Evolutionary conservation across 306 rosid species (phyloP), one percentile per base, ranked within the genome.

Genomic region (Abrus precatorius): DNA sequence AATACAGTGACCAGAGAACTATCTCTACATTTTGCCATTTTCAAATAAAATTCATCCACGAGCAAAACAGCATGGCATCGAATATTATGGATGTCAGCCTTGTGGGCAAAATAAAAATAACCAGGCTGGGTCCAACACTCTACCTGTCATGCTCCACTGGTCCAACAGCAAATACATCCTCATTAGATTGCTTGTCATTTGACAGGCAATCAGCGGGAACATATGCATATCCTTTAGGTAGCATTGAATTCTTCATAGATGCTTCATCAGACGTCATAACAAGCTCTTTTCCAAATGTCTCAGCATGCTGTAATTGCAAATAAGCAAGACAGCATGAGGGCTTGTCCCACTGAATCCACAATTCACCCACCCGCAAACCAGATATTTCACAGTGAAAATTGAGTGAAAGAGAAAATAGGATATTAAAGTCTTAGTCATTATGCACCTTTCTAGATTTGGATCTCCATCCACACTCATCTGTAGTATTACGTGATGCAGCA

Each of bases 221-320:
- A 82, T 96, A 96, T 34, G 92, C 93, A 86, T 96, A 96, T 71
- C 97, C 97, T 81, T 96, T 96, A 34, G 99, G 99, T 74, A 96
- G 82, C 83, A 13, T 88, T 82, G 89, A 89, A 80, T 96, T 96
- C 88, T 91, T 96, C 93, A 96, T 85, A 7, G 97, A 89, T 29
- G 99, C 99, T 87, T 96, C 97, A 78, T 96, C 99, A 12, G 98
- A 96, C 5, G 99, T 96, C 99, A 96, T 96, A 55, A 93, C 91
- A 72, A 96, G 85, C 86, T 96, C 99, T 80, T 92, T 96, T 64
- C 89, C 97, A 82, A 96, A 92, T 12, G 93, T 86, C 77, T 96
- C 98, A 0, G 90, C 80, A 72, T 85, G 91, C 98, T 96, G 92
- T 43, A 84, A 63, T 59, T 81, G 30, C 72, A 55, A 80, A 82